These are phyloP conservation scores for Boletus sp. DNA, from an alignment of 768 basidiomycete genomes.

Conservation along the genomic window DNA sequence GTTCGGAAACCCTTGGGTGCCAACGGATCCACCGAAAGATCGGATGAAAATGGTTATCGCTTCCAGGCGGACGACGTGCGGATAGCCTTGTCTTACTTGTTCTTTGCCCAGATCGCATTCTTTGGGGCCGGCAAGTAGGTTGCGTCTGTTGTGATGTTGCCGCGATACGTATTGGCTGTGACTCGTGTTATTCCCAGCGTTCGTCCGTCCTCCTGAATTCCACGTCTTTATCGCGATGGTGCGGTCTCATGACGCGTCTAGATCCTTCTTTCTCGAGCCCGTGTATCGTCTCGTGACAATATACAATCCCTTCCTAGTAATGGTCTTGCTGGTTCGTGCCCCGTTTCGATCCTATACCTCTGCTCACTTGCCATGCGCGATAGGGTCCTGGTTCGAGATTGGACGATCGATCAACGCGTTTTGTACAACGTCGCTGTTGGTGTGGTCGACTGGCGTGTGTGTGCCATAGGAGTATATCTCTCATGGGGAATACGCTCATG, in stretches of 20 bases:
- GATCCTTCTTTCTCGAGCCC: conserved; percentile 85
- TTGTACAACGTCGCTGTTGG: conserved; percentile 74
- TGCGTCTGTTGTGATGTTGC: not conserved
- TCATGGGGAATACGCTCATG: conserved; percentile 48
- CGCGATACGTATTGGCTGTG: not conserved
- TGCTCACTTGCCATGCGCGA: conserved; percentile 1
- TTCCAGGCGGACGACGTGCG: conserved; percentile 63
- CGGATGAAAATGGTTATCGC: conserved; percentile 29
- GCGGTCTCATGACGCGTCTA: conserved; percentile 20
- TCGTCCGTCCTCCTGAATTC: conserved; percentile 46
- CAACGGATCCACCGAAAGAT: conserved; percentile 3
- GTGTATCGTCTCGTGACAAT: conserved; percentile 87
- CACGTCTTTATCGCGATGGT: not conserved
- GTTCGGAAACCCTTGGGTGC: conserved; percentile 7
- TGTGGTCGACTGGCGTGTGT: conserved; percentile 84
- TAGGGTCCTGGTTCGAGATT: conserved; percentile 86
- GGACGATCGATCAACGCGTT: conserved; percentile 88
- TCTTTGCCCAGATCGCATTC: conserved; percentile 84
- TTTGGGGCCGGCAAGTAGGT: conserved; percentile 83
- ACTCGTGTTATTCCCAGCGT: conserved; percentile 43
- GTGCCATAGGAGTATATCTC: conserved; percentile 63
- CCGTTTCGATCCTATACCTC: not conserved
- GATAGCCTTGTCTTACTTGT: conserved; percentile 78
- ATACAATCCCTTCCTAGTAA: conserved; percentile 85
- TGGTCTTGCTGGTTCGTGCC: conserved; percentile 53